These are phyloP conservation scores for Batkoa obscura DNA, from an alignment of 371 early-diverging fungal species.

Conservation along the genomic window DNA sequence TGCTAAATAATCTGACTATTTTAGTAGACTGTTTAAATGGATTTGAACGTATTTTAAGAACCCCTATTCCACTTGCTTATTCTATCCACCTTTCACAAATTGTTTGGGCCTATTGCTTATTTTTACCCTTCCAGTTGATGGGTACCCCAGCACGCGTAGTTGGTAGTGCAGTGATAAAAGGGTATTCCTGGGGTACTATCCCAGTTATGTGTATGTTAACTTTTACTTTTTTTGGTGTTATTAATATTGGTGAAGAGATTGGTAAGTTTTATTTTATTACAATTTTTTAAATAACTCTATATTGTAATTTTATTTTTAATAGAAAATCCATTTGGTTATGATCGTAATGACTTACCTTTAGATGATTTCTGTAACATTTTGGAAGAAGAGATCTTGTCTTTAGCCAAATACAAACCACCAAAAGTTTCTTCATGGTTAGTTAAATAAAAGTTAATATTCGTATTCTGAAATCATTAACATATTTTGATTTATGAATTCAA, in stretches of 20 bases:
- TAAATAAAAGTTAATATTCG: no score
- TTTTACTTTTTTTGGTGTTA: conserved; percentile 52
- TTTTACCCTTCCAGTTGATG: conserved; percentile 47
- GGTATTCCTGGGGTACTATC: conserved; percentile 17
- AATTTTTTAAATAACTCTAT: conserved; percentile 7
- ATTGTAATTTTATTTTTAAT: conserved; percentile 10
- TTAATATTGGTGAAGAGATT: conserved; percentile 45
- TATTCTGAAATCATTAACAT: no score
- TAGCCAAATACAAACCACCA: neutral
- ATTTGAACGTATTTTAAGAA: conserved; percentile 55
- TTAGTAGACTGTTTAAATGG: conserved; percentile 22
- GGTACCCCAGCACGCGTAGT: conserved; percentile 7
- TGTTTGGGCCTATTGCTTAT: conserved; percentile 40
- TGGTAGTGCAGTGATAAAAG: neutral
- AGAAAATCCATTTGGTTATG: conserved; percentile 32
- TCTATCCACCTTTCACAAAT: conserved; percentile 54
- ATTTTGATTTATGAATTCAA: no score
- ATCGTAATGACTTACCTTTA: conserved; percentile 13
- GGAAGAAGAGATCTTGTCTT: conserved; percentile 1
- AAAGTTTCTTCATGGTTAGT: neutral
- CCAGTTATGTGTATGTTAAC: conserved; percentile 32
- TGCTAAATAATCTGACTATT: conserved; percentile 14
- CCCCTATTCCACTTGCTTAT: conserved; percentile 71
- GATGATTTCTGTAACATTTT: conserved; percentile 12
- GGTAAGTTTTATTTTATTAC: conserved; percentile 48